A percentile compares a stretch with the other conserved stretches of the same genome.
Conservation (phyloP, 1,284 basidiomycete genomes). For the Ceratobasidium sp. region DNA sequence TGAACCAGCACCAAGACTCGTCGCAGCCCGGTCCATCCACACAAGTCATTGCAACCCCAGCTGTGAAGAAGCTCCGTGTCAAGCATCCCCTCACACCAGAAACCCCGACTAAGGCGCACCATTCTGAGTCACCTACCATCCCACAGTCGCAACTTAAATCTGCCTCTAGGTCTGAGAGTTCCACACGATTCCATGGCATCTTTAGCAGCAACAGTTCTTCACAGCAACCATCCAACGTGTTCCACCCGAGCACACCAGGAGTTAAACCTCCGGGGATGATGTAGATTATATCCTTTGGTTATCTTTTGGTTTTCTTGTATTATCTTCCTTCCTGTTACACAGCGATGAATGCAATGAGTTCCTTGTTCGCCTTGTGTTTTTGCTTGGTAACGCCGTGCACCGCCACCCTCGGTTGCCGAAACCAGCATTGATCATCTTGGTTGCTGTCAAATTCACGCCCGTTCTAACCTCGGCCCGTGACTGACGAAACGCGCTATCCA, state of each 20-base stretch:
- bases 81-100: conserved; percentile 2
- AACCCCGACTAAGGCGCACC: background rate
- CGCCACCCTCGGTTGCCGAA: conserved; percentile 30
- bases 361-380: background rate
- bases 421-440: conserved; percentile 28
- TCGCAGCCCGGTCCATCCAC: background rate
- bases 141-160: background rate
- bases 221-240: background rate
- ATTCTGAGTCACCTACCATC: background rate
- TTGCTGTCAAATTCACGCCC: conserved; percentile 8
- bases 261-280: too few relatives aligned
- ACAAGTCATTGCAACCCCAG: background rate
- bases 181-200: background rate
- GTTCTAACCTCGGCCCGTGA: conserved; percentile 22
- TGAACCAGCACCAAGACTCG: background rate
- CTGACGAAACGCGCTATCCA: conserved; percentile 23
- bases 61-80: conserved; percentile 6
- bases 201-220: conserved; percentile 4
- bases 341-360: background rate
- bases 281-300: background rate
- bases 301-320: background rate
- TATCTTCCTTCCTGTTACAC: background rate
- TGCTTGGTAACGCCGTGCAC: background rate
- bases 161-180: background rate
- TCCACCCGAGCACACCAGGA: background rate